Percentiles rank a stretch among this genome's conserved stretches.
These are phyloP conservation scores for Amorphotheca resinae DNA, from an alignment of 495 filamentous ascomycete species.

Conservation along the genomic window DNA sequence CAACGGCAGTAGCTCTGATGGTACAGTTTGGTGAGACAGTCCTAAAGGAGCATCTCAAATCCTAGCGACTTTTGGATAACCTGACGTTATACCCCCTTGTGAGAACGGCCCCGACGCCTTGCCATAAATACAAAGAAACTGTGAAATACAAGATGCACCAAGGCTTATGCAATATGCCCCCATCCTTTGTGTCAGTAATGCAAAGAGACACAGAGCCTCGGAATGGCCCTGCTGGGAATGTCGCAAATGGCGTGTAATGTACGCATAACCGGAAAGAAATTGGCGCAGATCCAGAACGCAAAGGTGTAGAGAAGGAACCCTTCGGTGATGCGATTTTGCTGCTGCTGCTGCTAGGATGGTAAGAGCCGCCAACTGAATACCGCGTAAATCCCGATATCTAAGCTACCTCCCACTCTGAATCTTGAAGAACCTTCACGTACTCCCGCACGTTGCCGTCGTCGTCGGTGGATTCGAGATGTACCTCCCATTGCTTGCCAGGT, in stretches of 20 bases:
- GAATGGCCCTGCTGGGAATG: background rate
- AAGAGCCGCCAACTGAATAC: too few relatives aligned
- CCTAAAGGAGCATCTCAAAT: too few relatives aligned
- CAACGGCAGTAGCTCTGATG: too few relatives aligned
- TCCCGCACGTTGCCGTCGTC: background rate
- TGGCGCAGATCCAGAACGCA: background rate
- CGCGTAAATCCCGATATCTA: too few relatives aligned
- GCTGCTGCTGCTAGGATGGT: too few relatives aligned
- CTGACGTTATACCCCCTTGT: too few relatives aligned
- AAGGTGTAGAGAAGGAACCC: background rate
- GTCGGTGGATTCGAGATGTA: background rate
- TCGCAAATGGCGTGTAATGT: background rate
- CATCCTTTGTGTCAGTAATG: conserved; percentile 10
- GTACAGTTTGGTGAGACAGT: too few relatives aligned
- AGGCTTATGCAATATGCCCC: conserved; percentile 12
- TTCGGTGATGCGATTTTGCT: background rate
- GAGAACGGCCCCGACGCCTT: conserved; percentile 16
- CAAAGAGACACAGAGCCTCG: conserved; percentile 3
- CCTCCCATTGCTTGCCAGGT: conserved; percentile 12
- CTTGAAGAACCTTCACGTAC: conserved; percentile 1
- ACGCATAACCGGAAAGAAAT: background rate
- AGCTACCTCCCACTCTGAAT: conserved; percentile 10
- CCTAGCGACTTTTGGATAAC: too few relatives aligned
- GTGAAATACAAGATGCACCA: conserved; percentile 13
- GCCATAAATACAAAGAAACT: conserved; percentile 10